Evolutionary conservation across 2,329 filamentous ascomycete genomes (phyloP).

Genomic region (Fonsecaea pedrosoi): DNA sequence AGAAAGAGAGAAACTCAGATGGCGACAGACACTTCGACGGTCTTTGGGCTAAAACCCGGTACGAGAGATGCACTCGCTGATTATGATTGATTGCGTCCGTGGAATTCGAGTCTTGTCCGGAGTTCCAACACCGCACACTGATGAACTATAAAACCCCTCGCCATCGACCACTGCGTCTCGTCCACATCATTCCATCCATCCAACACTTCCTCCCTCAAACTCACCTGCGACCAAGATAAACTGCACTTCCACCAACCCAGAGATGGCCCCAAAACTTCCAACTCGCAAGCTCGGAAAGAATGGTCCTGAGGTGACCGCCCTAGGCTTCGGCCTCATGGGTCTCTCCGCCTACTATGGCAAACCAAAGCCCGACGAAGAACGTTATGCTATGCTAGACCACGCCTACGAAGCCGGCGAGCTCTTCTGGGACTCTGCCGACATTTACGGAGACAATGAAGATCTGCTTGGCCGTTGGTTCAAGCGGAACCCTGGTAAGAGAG

Average conservation of each 20-base stretch:
- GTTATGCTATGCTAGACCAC: conserved; percentile 53
- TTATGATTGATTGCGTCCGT: background rate
- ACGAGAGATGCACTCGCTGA: background rate
- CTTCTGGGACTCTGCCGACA: conserved; percentile 47
- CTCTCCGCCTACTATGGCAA: conserved; percentile 54
- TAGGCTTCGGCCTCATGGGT: conserved; percentile 42
- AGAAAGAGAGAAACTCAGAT: background rate
- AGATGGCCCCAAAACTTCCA: conserved; percentile 32
- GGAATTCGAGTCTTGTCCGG: too few species aligned
- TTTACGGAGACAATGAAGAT: conserved; percentile 46
- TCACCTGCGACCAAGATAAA: background rate
- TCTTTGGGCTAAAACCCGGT: background rate
- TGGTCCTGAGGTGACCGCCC: conserved; percentile 43
- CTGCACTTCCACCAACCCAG: background rate
- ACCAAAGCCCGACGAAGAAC: conserved; percentile 56
- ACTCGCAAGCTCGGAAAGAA: conserved; percentile 43
- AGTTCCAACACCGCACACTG: too few species aligned
- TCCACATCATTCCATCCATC: background rate
- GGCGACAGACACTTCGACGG: background rate
- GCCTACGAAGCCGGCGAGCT: conserved; percentile 43
- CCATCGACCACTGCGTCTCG: background rate
- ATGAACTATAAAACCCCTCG: background rate
- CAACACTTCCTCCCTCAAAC: background rate
- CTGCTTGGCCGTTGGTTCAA: conserved; percentile 44
- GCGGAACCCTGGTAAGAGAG: conserved; percentile 37